Percentiles rank a stretch among this genome's conserved stretches.
phyloP scores from a whole-genome alignment of 495 filamentous ascomycete genomes.

The Penicillium lividum region DNA sequence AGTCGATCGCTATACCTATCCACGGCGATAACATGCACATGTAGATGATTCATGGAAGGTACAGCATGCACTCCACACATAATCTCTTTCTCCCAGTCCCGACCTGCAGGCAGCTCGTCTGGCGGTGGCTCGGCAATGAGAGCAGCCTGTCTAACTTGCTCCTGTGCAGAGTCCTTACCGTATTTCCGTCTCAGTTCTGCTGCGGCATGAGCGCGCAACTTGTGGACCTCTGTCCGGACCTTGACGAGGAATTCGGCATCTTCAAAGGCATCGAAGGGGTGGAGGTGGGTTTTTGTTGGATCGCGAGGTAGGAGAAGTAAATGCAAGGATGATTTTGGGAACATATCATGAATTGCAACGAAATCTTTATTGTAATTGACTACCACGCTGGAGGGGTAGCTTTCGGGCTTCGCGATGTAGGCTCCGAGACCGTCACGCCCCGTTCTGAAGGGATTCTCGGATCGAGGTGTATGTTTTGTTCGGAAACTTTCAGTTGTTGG shows the following conservation, averaged over 20 bases:
- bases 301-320: slow-evolving; percentile 83
- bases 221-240: slow-evolving; percentile 59
- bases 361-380: slow-evolving; percentile 70
- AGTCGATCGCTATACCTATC: slow-evolving; percentile 71
- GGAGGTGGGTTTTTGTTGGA: slow-evolving; percentile 55
- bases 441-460: slow-evolving; percentile 27
- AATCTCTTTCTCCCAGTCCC: slow-evolving; percentile 80
- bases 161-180: slow-evolving; percentile 61
- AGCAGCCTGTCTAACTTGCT: slow-evolving; percentile 56
- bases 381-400: slow-evolving; percentile 61
- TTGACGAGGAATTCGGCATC: slow-evolving; percentile 69
- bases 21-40: slow-evolving; percentile 80
- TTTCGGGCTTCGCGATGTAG: slow-evolving; percentile 69
- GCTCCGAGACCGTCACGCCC: slow-evolving; percentile 65
- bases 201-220: slow-evolving; percentile 65
- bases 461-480: background rate
- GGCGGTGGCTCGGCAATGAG: slow-evolving; percentile 46
- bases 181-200: slow-evolving; percentile 73
- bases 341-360: slow-evolving; percentile 81
- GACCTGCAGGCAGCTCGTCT: slow-evolving; percentile 61
- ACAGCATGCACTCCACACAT: slow-evolving; percentile 78
- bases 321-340: slow-evolving; percentile 83
- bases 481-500: slow-evolving; percentile 20
- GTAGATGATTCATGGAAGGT: slow-evolving; percentile 91
- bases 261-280: slow-evolving; percentile 78